Percentiles rank a stretch among this genome's conserved stretches.
Conservation (phyloP, 768 basidiomycete genomes). For the Tulasnella sp. region DNA sequence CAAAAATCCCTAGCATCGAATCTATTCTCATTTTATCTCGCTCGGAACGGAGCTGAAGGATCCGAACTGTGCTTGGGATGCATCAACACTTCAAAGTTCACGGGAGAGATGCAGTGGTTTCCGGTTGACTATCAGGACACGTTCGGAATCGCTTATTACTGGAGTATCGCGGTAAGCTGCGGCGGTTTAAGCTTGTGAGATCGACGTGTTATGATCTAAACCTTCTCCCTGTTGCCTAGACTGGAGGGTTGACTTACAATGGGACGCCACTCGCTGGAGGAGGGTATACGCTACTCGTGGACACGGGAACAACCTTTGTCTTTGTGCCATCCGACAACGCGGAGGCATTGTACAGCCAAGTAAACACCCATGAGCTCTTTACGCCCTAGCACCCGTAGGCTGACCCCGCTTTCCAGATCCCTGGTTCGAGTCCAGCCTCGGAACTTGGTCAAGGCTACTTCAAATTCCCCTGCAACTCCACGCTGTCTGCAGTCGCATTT, state of each 20-base stretch:
- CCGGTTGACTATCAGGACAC: not conserved
- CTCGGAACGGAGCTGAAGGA: not conserved
- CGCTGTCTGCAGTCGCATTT: not conserved
- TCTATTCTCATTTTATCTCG: constrained; percentile 1
- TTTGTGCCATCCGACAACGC: constrained; percentile 5
- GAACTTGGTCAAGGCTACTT: constrained; percentile 16
- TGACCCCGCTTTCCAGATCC: constrained; percentile 20
- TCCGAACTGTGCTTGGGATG: constrained; percentile 8
- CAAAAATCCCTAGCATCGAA: not conserved
- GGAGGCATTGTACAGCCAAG: not conserved
- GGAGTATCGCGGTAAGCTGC: not conserved
- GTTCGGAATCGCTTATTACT: not conserved
- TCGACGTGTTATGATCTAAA: not conserved
- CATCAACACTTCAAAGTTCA: not conserved
- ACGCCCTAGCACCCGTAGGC: too few species aligned
- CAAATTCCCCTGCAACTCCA: constrained; percentile 16
- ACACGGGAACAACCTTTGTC: constrained; percentile 18
- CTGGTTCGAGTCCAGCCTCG: constrained; percentile 23
- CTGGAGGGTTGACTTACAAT: not conserved
- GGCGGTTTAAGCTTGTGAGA: not conserved
- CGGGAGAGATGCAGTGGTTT: not conserved
- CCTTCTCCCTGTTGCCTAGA: not conserved
- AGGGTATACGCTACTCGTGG: constrained; percentile 1
- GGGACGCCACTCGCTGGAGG: not conserved
- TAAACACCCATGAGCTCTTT: not conserved